These are phyloP conservation scores for Leucosporidium yakuticum DNA, from an alignment of 768 basidiomycete species.

Conservation along the genomic window DNA sequence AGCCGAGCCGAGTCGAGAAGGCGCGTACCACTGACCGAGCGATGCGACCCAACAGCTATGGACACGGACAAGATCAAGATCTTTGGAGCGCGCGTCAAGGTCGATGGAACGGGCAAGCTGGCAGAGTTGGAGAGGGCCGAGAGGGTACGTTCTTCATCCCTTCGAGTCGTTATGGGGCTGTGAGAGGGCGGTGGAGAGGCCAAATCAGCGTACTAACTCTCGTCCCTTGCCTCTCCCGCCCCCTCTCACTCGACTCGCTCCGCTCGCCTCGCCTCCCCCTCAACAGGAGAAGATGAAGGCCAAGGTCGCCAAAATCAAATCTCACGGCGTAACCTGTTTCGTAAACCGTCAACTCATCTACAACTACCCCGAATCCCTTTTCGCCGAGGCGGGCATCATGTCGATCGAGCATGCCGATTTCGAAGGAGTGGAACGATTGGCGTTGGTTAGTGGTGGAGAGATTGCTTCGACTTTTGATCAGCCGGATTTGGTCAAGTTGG, in stretches of 20 bases:
- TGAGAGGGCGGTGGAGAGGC: background rate
- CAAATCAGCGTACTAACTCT: too few species aligned
- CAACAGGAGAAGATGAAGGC: slow-evolving; percentile 98
- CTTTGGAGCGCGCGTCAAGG: slow-evolving; percentile 92
- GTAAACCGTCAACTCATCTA: slow-evolving; percentile 98
- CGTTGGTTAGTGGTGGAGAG: slow-evolving; percentile 94
- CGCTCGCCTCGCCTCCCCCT: background rate
- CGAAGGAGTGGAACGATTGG: slow-evolving; percentile 92
- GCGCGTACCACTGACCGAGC: too few species aligned
- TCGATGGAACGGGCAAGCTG: slow-evolving; percentile 91
- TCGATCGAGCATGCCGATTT: slow-evolving; percentile 98
- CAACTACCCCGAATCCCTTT: slow-evolving; percentile 94
- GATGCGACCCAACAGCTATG: slow-evolving; percentile 62
- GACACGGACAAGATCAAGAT: slow-evolving; percentile 99
- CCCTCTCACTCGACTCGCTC: slow-evolving; percentile 7
- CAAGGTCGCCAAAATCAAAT: slow-evolving; percentile 88
- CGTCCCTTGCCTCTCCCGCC: background rate
- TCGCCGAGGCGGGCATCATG: slow-evolving; percentile 92
- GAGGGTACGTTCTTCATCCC: slow-evolving; percentile 50
- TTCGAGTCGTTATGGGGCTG: background rate
- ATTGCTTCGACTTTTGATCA: slow-evolving; percentile 92
- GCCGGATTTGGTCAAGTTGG: slow-evolving; percentile 86
- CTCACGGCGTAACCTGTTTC: slow-evolving; percentile 93
- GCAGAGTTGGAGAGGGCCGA: slow-evolving; percentile 97
- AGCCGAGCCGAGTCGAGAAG: too few species aligned